Conservation (phyloP, 2,329 filamentous ascomycete species). For the Neonectria neomacrospora region DNA sequence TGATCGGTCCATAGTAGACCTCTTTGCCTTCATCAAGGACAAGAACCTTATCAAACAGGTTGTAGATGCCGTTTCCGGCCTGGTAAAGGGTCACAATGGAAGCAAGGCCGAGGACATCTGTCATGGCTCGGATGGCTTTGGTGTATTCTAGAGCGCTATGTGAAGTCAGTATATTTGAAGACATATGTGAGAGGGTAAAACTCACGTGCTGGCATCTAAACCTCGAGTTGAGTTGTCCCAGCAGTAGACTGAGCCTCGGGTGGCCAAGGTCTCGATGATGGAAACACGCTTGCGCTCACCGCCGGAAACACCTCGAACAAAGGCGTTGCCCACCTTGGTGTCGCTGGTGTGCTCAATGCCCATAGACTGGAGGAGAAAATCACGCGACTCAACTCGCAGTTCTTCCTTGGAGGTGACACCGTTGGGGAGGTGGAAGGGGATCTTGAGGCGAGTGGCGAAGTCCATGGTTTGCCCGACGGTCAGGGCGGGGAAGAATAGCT, state of each 20-base stretch:
- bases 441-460: slow-evolving; percentile 73
- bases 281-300: slow-evolving; percentile 77
- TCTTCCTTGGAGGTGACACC: slow-evolving; percentile 56
- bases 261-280: slow-evolving; percentile 72
- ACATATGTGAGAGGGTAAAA: background rate
- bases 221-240: slow-evolving; percentile 77
- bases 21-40: slow-evolving; percentile 74
- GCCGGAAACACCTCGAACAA: slow-evolving; percentile 73
- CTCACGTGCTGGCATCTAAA: slow-evolving; percentile 70
- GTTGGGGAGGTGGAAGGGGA: slow-evolving; percentile 60
- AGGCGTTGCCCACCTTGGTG: slow-evolving; percentile 76
- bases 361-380: slow-evolving; percentile 68
- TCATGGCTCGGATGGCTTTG: slow-evolving; percentile 71
- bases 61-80: slow-evolving; percentile 75
- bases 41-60: slow-evolving; percentile 76
- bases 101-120: slow-evolving; percentile 68
- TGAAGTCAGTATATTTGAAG: background rate
- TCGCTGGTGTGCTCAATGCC: slow-evolving; percentile 68
- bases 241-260: slow-evolving; percentile 68
- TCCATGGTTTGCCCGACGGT: slow-evolving; percentile 77
- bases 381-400: slow-evolving; percentile 57
- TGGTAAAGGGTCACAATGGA: slow-evolving; percentile 76
- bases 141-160: slow-evolving; percentile 66
- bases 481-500: slow-evolving; percentile 71
- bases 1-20: slow-evolving; percentile 71